Evolutionary conservation across 805 yeast species (phyloP).

Genomic region (Kazachstania kunashirensis): DNA sequence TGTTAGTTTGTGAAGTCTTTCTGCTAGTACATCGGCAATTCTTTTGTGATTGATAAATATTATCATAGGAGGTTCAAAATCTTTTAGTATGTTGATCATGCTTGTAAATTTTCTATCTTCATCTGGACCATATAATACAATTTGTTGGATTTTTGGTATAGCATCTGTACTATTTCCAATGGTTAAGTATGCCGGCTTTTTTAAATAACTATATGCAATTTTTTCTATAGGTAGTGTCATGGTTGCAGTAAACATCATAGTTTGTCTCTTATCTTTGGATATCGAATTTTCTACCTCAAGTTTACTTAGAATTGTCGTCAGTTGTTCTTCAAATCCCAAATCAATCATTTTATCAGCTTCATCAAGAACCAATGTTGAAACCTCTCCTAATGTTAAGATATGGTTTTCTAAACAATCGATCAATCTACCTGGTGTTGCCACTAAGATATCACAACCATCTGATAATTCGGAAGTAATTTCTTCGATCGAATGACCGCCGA

Average conservation of each 20-base stretch:
- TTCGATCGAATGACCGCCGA: slow-evolving; percentile 85
- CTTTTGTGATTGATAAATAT: slow-evolving; percentile 73
- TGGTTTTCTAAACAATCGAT: slow-evolving; percentile 69
- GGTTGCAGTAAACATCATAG: slow-evolving; percentile 93
- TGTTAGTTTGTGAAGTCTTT: slow-evolving; percentile 35
- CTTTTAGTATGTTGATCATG: slow-evolving; percentile 9
- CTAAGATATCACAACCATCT: slow-evolving; percentile 62
- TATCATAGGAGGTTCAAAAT: slow-evolving; percentile 51
- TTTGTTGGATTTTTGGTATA: slow-evolving; percentile 49
- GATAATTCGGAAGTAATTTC: slow-evolving; percentile 53
- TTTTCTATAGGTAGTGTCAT: slow-evolving; percentile 67
- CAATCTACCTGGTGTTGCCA: slow-evolving; percentile 91
- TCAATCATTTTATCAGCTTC: slow-evolving; percentile 96
- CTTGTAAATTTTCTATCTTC: slow-evolving; percentile 39
- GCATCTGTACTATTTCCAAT: slow-evolving; percentile 63
- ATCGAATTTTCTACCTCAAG: slow-evolving; percentile 25
- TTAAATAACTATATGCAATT: slow-evolving; percentile 53
- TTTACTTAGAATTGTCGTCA: slow-evolving; percentile 46
- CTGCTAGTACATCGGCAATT: slow-evolving; percentile 57
- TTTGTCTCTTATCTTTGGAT: slow-evolving; percentile 35
- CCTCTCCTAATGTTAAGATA: slow-evolving; percentile 47
- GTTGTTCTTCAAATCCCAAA: slow-evolving; percentile 82
- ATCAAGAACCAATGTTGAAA: slow-evolving; percentile 69
- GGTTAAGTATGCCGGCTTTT: slow-evolving; percentile 50
- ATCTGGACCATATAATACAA: slow-evolving; percentile 42